Conservation (phyloP, 2,329 filamentous ascomycete species). For the Stagonosporopsis tanaceti region DNA sequence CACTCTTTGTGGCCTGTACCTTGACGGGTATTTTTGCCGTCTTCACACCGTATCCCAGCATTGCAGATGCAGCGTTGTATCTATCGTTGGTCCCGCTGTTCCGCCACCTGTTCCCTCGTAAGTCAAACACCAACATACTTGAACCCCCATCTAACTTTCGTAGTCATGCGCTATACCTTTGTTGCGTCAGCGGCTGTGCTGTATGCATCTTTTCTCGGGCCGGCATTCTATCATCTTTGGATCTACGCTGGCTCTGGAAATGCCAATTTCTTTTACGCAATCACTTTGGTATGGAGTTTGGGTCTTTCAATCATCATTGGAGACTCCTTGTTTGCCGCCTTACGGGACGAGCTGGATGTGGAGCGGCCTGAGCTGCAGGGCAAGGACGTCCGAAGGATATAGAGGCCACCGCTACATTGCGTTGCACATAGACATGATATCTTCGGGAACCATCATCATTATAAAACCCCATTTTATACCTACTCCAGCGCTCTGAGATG, state of each 20-base stretch:
- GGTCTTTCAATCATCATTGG: constrained; percentile 86
- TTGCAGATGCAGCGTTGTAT: constrained; percentile 88
- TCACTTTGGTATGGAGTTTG: constrained; percentile 97
- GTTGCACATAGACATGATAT: not conserved
- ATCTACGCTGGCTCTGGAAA: constrained; percentile 98
- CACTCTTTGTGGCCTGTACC: constrained; percentile 83
- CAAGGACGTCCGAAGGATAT: constrained; percentile 87
- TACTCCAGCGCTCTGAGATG: not conserved
- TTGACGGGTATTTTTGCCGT: constrained; percentile 89
- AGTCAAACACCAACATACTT: constrained; percentile 46
- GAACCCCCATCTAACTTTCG: constrained; percentile 14
- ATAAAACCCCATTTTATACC: not conserved
- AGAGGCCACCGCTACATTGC: constrained; percentile 15
- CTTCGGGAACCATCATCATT: not conserved
- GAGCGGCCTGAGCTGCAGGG: constrained; percentile 90
- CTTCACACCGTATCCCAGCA: constrained; percentile 96
- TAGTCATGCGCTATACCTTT: constrained; percentile 92
- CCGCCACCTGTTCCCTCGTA: constrained; percentile 85
- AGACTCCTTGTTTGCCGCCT: constrained; percentile 85
- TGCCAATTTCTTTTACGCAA: constrained; percentile 99
- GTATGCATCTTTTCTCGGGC: constrained; percentile 87
- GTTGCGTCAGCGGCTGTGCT: constrained; percentile 82
- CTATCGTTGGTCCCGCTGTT: constrained; percentile 84
- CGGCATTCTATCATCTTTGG: constrained; percentile 97
- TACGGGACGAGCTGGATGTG: constrained; percentile 93